Conservation (phyloP, 1,284 basidiomycete species). For the Porogramme epimiltina region DNA sequence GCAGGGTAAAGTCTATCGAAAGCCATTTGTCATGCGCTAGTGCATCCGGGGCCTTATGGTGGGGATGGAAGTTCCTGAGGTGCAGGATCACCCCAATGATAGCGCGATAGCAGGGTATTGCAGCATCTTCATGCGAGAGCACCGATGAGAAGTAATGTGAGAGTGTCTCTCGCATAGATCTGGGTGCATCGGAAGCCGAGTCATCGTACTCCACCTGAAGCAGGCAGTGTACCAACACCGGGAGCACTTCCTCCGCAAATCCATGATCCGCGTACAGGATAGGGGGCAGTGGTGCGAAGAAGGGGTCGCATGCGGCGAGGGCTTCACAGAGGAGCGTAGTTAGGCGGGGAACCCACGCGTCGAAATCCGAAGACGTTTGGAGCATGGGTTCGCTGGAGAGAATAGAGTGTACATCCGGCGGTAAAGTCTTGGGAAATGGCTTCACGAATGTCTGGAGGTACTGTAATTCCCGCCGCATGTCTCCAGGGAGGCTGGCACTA, state of each 20-base stretch:
- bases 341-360: constrained; percentile 68
- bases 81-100: constrained; percentile 84
- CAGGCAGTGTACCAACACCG: constrained; percentile 74
- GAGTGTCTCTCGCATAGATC: constrained; percentile 38
- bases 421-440: constrained; percentile 29
- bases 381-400: constrained; percentile 39
- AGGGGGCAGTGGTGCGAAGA: constrained; percentile 70
- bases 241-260: constrained; percentile 73
- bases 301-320: constrained; percentile 53
- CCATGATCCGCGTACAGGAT: constrained; percentile 56
- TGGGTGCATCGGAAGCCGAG: constrained; percentile 12
- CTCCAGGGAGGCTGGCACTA: constrained; percentile 39
- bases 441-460: constrained; percentile 52
- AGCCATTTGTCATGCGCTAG: constrained; percentile 85
- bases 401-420: constrained; percentile 40
- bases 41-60: constrained; percentile 43
- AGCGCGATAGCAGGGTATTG: constrained; percentile 53
- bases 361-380: constrained; percentile 48
- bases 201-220: constrained; percentile 47
- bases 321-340: constrained; percentile 63
- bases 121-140: constrained; percentile 45
- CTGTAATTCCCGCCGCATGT: constrained; percentile 50
- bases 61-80: constrained; percentile 67
- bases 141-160: constrained; percentile 69
- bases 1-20: constrained; percentile 69